Evolutionary conservation across 768 basidiomycete genomes (phyloP).

Genomic region (Leucocoprinus birnbaumii): DNA sequence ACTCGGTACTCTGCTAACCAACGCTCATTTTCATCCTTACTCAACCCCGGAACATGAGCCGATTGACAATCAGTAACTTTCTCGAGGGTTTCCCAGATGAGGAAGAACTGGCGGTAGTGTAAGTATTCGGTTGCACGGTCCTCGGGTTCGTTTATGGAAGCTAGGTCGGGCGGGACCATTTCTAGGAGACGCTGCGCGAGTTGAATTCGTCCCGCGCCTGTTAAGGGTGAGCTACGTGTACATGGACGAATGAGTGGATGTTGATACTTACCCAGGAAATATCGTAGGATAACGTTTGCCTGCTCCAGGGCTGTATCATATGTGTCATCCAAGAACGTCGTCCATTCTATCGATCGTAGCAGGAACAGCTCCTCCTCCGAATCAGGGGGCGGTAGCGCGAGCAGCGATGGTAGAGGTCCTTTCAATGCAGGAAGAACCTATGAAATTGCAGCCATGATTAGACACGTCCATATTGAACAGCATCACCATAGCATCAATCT

Average conservation of each 20-base stretch:
- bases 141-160: slow-evolving; percentile 62
- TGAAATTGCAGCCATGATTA: neutral
- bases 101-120: slow-evolving; percentile 79
- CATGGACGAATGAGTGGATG: neutral
- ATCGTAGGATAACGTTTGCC: slow-evolving; percentile 84
- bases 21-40: slow-evolving; percentile 49
- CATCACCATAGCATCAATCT: slow-evolving; percentile 11
- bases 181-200: slow-evolving; percentile 60
- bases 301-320: slow-evolving; percentile 79
- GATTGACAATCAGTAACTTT: slow-evolving; percentile 60
- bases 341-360: slow-evolving; percentile 92
- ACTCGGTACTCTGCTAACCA: slow-evolving; percentile 73
- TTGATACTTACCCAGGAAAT: slow-evolving; percentile 72
- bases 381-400: slow-evolving; percentile 51
- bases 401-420: slow-evolving; percentile 60
- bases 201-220: slow-evolving; percentile 73
- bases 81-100: slow-evolving; percentile 66
- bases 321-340: slow-evolving; percentile 73
- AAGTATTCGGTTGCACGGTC: slow-evolving; percentile 72
- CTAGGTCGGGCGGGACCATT: slow-evolving; percentile 62
- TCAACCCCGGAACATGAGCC: slow-evolving; percentile 53
- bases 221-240: neutral
- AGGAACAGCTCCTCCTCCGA: slow-evolving; percentile 61
- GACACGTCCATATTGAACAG: slow-evolving; percentile 2
- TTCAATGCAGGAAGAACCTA: slow-evolving; percentile 53